Evolutionary conservation across 202 grass and related monocot species (phyloP).

Genomic region (Elaeis oleifera): DNA sequence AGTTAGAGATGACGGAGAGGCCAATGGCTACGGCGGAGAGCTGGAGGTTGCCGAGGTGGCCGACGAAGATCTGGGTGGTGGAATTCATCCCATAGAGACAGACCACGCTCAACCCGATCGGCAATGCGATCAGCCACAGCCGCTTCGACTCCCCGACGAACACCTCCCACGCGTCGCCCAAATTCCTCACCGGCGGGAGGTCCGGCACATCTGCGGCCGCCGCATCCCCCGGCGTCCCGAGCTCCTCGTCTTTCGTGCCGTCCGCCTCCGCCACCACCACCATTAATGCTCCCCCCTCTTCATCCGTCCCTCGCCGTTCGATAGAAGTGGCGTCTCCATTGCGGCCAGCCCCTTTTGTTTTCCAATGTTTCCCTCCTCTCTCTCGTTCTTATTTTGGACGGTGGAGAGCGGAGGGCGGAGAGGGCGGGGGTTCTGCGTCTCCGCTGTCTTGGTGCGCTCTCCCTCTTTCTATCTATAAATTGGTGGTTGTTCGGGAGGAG

Average conservation of each 20-base stretch:
- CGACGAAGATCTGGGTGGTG: conserved; percentile 80
- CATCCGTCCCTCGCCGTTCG: conserved; percentile 12
- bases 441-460: background rate
- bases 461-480: background rate
- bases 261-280: no score
- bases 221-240: background rate
- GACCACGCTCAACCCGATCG: conserved; percentile 70
- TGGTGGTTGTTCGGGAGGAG: no score
- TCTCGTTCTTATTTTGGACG: background rate
- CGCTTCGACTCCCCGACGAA: conserved; percentile 44
- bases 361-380: no score
- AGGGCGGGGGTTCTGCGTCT: background rate
- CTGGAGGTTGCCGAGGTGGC: conserved; percentile 80
- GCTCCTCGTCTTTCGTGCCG: conserved; percentile 13
- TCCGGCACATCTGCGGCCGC: conserved; percentile 6
- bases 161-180: conserved; percentile 28
- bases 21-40: conserved; percentile 72
- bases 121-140: conserved; percentile 70
- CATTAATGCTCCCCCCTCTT: background rate
- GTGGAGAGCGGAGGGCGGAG: background rate
- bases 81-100: conserved; percentile 82
- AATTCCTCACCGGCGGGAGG: conserved; percentile 25
- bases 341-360: no score
- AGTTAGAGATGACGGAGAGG: conserved; percentile 71
- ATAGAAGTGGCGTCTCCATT: conserved; percentile 6